Evolutionary conservation across 306 rosid genomes (phyloP).

Genomic region (Cucumis sativus): DNA sequence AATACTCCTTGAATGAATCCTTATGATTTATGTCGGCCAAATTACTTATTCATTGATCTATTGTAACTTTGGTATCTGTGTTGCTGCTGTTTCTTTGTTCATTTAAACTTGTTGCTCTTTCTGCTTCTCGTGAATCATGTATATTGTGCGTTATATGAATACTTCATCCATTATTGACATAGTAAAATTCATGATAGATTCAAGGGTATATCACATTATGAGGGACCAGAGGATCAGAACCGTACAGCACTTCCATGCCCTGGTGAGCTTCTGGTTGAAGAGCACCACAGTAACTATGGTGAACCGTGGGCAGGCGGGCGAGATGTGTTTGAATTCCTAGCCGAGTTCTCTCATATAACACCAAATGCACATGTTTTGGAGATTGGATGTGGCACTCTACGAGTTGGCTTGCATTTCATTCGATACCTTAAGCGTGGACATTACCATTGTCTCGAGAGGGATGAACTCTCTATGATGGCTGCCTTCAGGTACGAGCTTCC

Average conservation of each 20-base stretch:
- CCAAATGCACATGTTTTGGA: constrained; percentile 55
- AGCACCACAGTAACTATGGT: constrained; percentile 92
- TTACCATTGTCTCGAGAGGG: constrained; percentile 78
- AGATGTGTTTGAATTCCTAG: constrained; percentile 79
- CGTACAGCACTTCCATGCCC: constrained; percentile 85
- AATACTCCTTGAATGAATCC: background rate
- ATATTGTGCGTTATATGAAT: background rate
- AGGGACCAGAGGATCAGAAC: constrained; percentile 37
- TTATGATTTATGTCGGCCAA: background rate
- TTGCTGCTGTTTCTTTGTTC: background rate
- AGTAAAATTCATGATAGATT: constrained; percentile 22
- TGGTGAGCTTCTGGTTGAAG: constrained; percentile 76
- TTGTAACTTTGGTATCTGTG: background rate
- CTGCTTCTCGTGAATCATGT: background rate
- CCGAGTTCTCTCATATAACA: constrained; percentile 40
- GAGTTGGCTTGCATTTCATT: constrained; percentile 85
- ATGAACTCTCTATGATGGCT: constrained; percentile 84
- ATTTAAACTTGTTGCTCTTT: background rate
- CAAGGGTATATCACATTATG: constrained; percentile 89
- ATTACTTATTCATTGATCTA: background rate
- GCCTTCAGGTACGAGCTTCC: constrained; percentile 88
- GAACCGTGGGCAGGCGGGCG: constrained; percentile 99
- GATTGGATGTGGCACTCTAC: constrained; percentile 92
- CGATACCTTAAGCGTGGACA: constrained; percentile 56
- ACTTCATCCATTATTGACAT: background rate